Evolutionary conservation across 768 basidiomycete species (phyloP).

Genomic region (Boletus sensibilis): DNA sequence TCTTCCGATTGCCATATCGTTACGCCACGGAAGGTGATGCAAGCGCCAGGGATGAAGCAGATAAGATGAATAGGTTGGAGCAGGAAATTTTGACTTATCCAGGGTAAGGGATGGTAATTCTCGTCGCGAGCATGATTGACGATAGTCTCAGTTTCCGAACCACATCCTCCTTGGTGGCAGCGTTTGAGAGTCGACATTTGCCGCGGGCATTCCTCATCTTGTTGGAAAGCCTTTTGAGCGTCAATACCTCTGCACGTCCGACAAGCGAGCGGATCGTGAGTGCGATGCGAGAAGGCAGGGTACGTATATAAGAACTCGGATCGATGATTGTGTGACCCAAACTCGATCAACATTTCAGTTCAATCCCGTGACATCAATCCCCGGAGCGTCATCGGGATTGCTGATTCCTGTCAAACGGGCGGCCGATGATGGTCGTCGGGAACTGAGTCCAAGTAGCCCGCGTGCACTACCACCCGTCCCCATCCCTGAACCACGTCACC

Average conservation of each 20-base stretch:
- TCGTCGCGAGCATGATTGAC: conserved; percentile 8
- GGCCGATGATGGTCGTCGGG: conserved; percentile 11
- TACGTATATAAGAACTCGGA: conserved; percentile 36
- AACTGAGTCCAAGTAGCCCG: conserved; percentile 4
- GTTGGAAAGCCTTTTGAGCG: conserved; percentile 68
- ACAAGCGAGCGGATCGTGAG: conserved; percentile 67
- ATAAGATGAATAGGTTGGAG: conserved; percentile 69
- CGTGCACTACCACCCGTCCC: conserved; percentile 21
- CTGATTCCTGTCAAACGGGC: conserved; percentile 26
- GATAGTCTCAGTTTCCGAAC: conserved; percentile 48
- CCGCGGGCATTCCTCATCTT: conserved; percentile 70
- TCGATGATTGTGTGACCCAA: not conserved
- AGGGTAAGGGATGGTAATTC: conserved; percentile 48
- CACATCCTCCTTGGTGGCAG: conserved; percentile 45
- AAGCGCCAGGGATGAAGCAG: conserved; percentile 48
- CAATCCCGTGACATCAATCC: conserved; percentile 17
- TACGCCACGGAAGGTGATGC: conserved; percentile 64
- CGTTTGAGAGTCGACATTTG: conserved; percentile 70
- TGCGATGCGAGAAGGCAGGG: conserved; percentile 71
- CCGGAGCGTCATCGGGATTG: conserved; percentile 14
- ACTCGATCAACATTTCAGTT: conserved; percentile 25
- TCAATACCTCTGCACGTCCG: conserved; percentile 60
- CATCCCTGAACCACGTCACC: not conserved
- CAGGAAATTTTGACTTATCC: conserved; percentile 70
- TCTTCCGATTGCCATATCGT: conserved; percentile 84